Evolutionary conservation across 2,329 filamentous ascomycete species (phyloP).

Genomic region (Aspergillus sp.): DNA sequence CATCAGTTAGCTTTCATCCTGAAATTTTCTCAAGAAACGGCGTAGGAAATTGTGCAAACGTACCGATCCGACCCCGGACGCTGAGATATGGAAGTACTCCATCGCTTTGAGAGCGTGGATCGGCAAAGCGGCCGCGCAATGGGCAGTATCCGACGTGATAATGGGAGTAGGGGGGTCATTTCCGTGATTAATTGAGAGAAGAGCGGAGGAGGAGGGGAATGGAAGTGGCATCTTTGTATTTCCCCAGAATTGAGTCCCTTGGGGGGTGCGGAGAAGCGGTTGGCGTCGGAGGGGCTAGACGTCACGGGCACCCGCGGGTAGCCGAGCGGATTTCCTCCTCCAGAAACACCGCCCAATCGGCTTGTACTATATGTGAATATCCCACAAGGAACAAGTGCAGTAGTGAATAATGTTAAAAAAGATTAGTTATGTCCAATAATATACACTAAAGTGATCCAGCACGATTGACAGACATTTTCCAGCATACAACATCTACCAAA

Average conservation of each 20-base stretch:
- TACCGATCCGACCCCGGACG: conserved; percentile 61
- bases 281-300: conserved; percentile 21
- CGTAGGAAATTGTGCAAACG: conserved; percentile 16
- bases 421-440: not conserved
- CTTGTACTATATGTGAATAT: too few relatives aligned
- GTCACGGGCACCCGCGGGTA: conserved; percentile 13
- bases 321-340: conserved; percentile 4
- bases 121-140: not conserved
- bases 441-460: too few relatives aligned
- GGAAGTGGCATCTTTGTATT: conserved; percentile 1
- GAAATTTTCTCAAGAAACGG: not conserved
- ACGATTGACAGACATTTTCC: too few relatives aligned
- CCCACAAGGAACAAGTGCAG: too few relatives aligned
- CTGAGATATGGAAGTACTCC: conserved; percentile 57
- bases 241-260: conserved; percentile 1
- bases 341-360: too few relatives aligned
- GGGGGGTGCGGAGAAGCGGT: conserved; percentile 21
- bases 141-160: conserved; percentile 14
- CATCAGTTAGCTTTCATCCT: conserved; percentile 9
- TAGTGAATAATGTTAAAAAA: not conserved
- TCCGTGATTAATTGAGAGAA: not conserved
- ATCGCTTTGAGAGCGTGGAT: conserved; percentile 37
- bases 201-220: not conserved
- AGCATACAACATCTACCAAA: too few relatives aligned
- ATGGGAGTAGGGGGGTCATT: conserved; percentile 8